Conservation (phyloP, 805 yeast species). For the Limtongozyma cylindracea region DNA sequence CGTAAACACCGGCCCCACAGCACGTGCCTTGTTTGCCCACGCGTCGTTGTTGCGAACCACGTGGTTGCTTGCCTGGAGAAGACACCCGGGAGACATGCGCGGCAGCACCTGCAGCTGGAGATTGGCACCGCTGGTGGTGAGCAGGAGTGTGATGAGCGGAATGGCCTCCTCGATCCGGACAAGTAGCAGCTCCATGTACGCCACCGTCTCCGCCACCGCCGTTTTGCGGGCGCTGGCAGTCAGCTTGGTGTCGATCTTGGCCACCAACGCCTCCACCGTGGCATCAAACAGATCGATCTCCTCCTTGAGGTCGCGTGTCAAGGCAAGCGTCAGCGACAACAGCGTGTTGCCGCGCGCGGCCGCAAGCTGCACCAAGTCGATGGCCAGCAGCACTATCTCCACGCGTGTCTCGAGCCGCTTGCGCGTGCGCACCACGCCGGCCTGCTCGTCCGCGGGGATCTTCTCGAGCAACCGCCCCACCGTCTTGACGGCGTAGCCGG, state of each 20-base stretch:
- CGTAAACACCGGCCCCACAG: constrained; percentile 34
- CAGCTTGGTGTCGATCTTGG: too few species aligned
- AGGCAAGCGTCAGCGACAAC: constrained; percentile 22
- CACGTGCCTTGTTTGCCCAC: background rate
- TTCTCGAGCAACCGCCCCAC: constrained; percentile 27
- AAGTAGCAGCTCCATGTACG: constrained; percentile 19
- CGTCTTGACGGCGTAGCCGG: constrained; percentile 45
- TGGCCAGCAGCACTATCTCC: constrained; percentile 34
- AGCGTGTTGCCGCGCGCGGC: constrained; percentile 37
- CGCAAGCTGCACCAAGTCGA: constrained; percentile 36
- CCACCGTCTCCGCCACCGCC: constrained; percentile 20
- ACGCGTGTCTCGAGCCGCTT: constrained; percentile 28
- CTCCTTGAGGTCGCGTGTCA: constrained; percentile 25
- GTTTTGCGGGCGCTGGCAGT: constrained; percentile 7
- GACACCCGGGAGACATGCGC: constrained; percentile 34
- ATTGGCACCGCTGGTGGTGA: constrained; percentile 45
- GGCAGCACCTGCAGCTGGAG: constrained; percentile 21
- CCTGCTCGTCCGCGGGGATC: constrained; percentile 26
- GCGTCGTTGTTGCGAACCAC: constrained; percentile 13
- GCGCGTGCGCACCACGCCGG: constrained; percentile 13
- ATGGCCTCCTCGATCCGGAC: constrained; percentile 36
- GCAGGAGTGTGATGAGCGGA: constrained; percentile 38
- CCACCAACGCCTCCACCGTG: constrained; percentile 15
- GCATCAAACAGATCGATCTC: constrained; percentile 34
- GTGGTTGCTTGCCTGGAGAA: constrained; percentile 32